Conservation (phyloP, 1,139 yeast genomes). For the Taiozyma onychis region DNA sequence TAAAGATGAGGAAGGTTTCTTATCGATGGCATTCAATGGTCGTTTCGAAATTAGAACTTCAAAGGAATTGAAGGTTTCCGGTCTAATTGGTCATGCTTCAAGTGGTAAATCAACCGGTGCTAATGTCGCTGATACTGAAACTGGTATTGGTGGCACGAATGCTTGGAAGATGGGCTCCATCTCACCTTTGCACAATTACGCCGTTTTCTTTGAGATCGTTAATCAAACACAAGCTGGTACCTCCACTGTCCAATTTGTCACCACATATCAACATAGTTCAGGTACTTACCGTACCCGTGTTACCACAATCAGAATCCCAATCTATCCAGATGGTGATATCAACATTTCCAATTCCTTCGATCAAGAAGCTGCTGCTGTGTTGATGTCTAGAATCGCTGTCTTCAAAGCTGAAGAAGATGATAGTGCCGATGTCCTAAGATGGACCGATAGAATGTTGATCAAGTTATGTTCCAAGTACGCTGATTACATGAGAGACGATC, state of each 20-base stretch:
- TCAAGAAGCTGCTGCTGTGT: constrained; percentile 97
- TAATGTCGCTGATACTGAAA: constrained; percentile 86
- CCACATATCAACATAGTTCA: constrained; percentile 74
- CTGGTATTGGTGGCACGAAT: constrained; percentile 90
- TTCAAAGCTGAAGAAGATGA: constrained; percentile 80
- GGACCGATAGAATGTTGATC: constrained; percentile 81
- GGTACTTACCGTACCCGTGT: constrained; percentile 86
- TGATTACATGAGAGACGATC: constrained; percentile 73
- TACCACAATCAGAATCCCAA: constrained; percentile 71
- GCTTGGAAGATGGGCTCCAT: constrained; percentile 81
- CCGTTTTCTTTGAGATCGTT: constrained; percentile 81
- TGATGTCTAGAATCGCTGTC: constrained; percentile 91
- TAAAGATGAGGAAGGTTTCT: constrained; percentile 80
- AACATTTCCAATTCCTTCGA: constrained; percentile 68
- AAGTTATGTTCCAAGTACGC: constrained; percentile 86
- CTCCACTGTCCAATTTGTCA: constrained; percentile 55
- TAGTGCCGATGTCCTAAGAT: constrained; percentile 69
- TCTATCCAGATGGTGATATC: constrained; percentile 37
- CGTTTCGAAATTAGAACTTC: constrained; percentile 84
- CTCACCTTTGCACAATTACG: constrained; percentile 84
- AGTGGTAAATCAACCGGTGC: constrained; percentile 50
- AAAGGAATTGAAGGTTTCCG: constrained; percentile 83
- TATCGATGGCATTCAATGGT: constrained; percentile 85
- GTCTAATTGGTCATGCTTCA: constrained; percentile 92
- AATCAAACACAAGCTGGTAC: constrained; percentile 38